These are phyloP conservation scores for Tetrahymena borealis DNA, from an alignment of 73 alveolate species.

Conservation along the genomic window DNA sequence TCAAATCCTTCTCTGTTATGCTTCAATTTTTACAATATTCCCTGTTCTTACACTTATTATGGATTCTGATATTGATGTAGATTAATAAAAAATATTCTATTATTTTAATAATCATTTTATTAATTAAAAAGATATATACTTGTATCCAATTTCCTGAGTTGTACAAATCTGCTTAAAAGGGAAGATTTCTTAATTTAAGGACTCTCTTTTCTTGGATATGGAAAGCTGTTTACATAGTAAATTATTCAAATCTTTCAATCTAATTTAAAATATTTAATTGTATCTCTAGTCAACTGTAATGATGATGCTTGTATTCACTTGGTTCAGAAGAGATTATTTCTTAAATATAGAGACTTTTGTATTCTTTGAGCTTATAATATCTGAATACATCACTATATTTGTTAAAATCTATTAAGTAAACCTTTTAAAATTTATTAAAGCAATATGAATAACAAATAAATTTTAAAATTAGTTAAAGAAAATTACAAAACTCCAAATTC, in stretches of 20 bases:
- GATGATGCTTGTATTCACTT: neutral
- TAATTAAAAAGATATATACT: neutral
- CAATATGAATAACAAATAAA: neutral
- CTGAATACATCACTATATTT: slow-evolving; percentile 25
- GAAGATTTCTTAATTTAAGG: slow-evolving; percentile 63
- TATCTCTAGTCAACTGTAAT: neutral
- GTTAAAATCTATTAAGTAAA: neutral
- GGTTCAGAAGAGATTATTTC: neutral
- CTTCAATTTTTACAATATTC: slow-evolving; percentile 72
- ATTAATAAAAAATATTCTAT: slow-evolving; percentile 44
- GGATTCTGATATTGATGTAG: slow-evolving; percentile 68
- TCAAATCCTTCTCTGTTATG: slow-evolving; percentile 65
- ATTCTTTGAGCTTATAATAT: neutral
- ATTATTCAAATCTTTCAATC: neutral
- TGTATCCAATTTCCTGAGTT: slow-evolving; percentile 49
- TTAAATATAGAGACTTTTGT: neutral
- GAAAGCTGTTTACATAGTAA: slow-evolving; percentile 63
- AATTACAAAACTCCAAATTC: neutral
- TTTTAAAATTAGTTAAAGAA: neutral
- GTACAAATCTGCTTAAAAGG: slow-evolving; percentile 65
- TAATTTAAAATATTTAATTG: neutral
- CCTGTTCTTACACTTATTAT: slow-evolving; percentile 74
- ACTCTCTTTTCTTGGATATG: slow-evolving; percentile 82
- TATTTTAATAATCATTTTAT: neutral
- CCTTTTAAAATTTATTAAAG: neutral